Evolutionary conservation across 768 basidiomycete species (phyloP), one percentile per base, ranked within the genome.

Genomic region (Xerocomellus amylosporus): DNA sequence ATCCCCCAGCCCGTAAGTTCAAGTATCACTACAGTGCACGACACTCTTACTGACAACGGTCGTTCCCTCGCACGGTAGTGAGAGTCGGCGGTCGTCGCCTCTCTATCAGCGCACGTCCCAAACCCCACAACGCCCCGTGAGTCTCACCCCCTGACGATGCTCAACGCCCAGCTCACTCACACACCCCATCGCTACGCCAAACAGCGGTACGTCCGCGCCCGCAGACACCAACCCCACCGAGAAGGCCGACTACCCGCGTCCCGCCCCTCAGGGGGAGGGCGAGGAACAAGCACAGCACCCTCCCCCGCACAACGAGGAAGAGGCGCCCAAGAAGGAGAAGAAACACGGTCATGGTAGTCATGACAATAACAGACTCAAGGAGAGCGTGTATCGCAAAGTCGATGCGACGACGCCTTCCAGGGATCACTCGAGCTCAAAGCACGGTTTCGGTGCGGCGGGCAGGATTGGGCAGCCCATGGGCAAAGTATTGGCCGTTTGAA

Each of bases 381-480:
- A 82, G 59, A 72, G 72, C 24, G 71, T 71, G 2, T 71, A 78
- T 46, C 68, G 68, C 61, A 85, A 84, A 64, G 60, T 69, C 3
- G 80, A 82, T 57, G 70, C 61, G 50, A 80, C 76, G 10, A 68
- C 70, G 55, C 83, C 84, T 5, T 81, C 80, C 30, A 75, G 76
- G 55, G 78, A 80, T 45, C 53, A 62, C 13, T 59, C 66, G 57
- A 55, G 58, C 19, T 60, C 63, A 4, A 66, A 68, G 20, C 75
- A 75, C 39, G 66, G 57, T 0, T 77, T 76, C 58, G 79, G 75
- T 17, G 77, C 64, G 12, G 76, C 64, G 1, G 80, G 77, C 28
- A 73, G 84, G 52, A 85, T 86, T 54, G 76, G 74, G 4, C 85
- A 86, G 63, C 85, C 85, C 40, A 77, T 74, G 45, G 81, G 80